Percentiles rank a stretch among this genome's conserved stretches.
Conservation (phyloP, 441 rosid species). For the Daphne laureola region DNA sequence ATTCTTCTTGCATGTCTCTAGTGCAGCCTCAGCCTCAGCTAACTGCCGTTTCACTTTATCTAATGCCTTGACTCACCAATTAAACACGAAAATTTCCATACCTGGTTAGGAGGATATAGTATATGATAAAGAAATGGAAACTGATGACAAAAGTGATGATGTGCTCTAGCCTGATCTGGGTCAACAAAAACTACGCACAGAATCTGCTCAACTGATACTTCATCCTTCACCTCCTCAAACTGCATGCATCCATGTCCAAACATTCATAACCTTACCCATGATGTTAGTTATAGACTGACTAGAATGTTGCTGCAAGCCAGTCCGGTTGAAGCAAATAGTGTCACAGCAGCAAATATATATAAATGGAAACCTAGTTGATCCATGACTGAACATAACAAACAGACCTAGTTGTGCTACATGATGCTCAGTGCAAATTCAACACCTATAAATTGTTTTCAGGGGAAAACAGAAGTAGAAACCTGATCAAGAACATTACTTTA, state of each 20-base stretch:
- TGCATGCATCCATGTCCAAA: slow-evolving; percentile 13
- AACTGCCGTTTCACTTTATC: slow-evolving; percentile 53
- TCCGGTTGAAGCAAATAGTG: no score
- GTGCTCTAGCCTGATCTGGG: slow-evolving; percentile 30
- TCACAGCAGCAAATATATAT: no score
- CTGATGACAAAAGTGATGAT: not conserved
- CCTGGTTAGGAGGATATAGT: not conserved
- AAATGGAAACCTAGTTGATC: no score
- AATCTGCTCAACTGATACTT: slow-evolving; percentile 58
- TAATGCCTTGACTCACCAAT: slow-evolving; percentile 33
- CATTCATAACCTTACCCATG: not conserved
- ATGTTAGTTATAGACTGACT: not conserved
- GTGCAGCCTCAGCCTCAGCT: slow-evolving; percentile 57
- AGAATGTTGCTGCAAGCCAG: no score
- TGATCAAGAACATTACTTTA: no score
- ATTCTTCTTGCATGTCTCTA: slow-evolving; percentile 45
- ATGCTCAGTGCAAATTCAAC: no score
- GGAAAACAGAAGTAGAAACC: no score
- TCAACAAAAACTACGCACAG: slow-evolving; percentile 60
- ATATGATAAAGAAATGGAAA: not conserved
- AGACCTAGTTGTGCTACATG: no score
- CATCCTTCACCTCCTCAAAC: slow-evolving; percentile 73
- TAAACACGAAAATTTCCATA: not conserved
- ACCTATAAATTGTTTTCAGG: no score
- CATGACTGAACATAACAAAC: no score